Conservation (phyloP, 2,329 filamentous ascomycete species). For the Ilyonectria robusta region DNA sequence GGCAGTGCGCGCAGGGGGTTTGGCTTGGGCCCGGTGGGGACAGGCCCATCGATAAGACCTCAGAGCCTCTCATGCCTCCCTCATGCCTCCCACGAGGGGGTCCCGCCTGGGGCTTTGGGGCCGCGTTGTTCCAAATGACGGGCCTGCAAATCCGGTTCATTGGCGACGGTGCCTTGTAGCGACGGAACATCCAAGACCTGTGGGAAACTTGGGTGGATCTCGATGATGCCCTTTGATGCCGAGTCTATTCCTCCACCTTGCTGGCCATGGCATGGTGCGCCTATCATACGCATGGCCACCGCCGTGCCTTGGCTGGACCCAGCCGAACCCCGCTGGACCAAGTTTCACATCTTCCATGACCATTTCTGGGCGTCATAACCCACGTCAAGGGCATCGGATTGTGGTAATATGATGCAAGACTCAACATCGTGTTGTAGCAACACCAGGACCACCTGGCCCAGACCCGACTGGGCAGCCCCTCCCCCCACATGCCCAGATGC, state of each 20-base stretch:
- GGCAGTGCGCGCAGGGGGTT: slow-evolving; percentile 39
- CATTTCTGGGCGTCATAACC: slow-evolving; percentile 37
- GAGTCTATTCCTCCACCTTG: slow-evolving; percentile 29
- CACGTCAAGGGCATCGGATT: slow-evolving; percentile 29
- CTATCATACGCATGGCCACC: slow-evolving; percentile 7
- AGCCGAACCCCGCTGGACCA: slow-evolving; percentile 11
- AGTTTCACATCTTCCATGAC: slow-evolving; percentile 36
- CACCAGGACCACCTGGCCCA: slow-evolving; percentile 27
- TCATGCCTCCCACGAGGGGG: neutral
- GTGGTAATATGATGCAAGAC: slow-evolving; percentile 41
- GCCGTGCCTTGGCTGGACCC: slow-evolving; percentile 16
- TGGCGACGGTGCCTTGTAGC: slow-evolving; percentile 17
- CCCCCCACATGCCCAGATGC: slow-evolving; percentile 34
- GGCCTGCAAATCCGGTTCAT: slow-evolving; percentile 37
- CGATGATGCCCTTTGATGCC: slow-evolving; percentile 41
- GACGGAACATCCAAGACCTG: slow-evolving; percentile 3
- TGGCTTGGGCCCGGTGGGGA: slow-evolving; percentile 20
- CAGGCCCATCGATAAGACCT: slow-evolving; percentile 39
- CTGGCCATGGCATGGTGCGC: slow-evolving; percentile 28
- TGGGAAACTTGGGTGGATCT: slow-evolving; percentile 35
- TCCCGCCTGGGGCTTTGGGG: neutral
- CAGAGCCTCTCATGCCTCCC: slow-evolving; percentile 25
- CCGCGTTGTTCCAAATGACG: slow-evolving; percentile 37
- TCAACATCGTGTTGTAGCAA: slow-evolving; percentile 36
- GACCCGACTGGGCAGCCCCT: slow-evolving; percentile 33